Evolutionary conservation across 805 yeast genomes (phyloP), one percentile per base, ranked within the genome.

Genomic region (Yarrowia yakushimensis): DNA sequence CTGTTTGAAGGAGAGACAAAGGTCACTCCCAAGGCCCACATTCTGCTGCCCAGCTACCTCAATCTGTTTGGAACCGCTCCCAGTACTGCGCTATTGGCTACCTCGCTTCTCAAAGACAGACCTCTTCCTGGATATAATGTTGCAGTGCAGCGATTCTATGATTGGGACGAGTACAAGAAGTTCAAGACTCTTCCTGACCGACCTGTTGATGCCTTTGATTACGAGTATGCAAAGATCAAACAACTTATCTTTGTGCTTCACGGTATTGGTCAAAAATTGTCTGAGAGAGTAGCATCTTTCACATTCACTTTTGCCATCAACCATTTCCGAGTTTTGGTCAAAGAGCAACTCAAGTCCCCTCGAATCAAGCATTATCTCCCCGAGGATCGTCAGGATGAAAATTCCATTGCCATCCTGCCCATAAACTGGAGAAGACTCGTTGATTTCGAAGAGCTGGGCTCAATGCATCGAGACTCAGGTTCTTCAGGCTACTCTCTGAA

Each of bases 201-300:
- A 11, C 65, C 66, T 8, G 67, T 69, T 9, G 75, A 72, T 62
- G 64, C 65, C 25, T 59, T 65, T 12, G 67, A 62, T 22, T 67
- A 66, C 62, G 61, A 28, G 36, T 74, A 75, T 2, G 61, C 79
- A 57, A 74, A 78, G 31, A 73, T 84, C 28, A 83, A 82, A 28
- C 86, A 85, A 69, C 76, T 93, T 66, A 82, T 92, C 1, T 76
- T 93, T 12, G 93, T 96, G 66, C 82, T 93, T 46, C 99, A 93
- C 73, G 98, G 99, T 0, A 89, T 94, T 65, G 99, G 99, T 1
- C 99, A 93, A 72, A 83, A 87, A 36, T 77, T 94, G 62, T 94
- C 96, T 4, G 81, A 85, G 45, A 84, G 83, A 69, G 88, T 87
- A 67, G 91, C 90, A 65, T 84, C 87, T 34, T 85, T 91, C 42